Evolutionary conservation across 441 rosid species (phyloP).

Genomic region (Sinapis alba): DNA sequence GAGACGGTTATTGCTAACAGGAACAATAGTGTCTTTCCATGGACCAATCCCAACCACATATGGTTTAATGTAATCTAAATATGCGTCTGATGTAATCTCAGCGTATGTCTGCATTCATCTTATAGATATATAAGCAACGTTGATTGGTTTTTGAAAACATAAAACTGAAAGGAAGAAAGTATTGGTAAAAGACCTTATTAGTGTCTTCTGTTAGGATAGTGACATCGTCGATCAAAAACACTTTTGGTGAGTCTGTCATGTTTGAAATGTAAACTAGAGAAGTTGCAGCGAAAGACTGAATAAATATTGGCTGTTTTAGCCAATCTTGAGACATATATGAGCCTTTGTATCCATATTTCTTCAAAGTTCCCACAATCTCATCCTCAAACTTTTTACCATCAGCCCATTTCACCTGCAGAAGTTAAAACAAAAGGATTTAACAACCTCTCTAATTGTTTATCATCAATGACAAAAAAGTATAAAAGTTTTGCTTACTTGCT

Average conservation of each 20-base stretch:
- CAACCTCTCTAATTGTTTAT: not conserved
- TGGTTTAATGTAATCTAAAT: slow-evolving; percentile 69
- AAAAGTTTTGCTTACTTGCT: slow-evolving; percentile 54
- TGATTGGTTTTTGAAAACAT: not conserved
- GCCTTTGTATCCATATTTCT: slow-evolving; percentile 85
- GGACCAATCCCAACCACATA: slow-evolving; percentile 94
- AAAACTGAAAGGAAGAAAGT: not conserved
- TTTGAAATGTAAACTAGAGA: slow-evolving; percentile 73
- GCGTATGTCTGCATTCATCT: slow-evolving; percentile 67
- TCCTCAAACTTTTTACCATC: slow-evolving; percentile 78
- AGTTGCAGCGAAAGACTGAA: slow-evolving; percentile 97
- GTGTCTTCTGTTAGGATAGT: slow-evolving; percentile 80
- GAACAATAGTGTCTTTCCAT: slow-evolving; percentile 95
- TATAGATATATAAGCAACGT: not conserved
- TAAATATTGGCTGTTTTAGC: slow-evolving; percentile 81
- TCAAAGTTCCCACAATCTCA: slow-evolving; percentile 62
- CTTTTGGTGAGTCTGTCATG: slow-evolving; percentile 72
- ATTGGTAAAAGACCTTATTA: slow-evolving; percentile 59
- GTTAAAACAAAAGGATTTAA: not conserved
- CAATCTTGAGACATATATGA: slow-evolving; percentile 80
- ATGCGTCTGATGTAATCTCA: slow-evolving; percentile 84
- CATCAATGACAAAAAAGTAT: not conserved
- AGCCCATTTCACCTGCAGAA: slow-evolving; percentile 79
- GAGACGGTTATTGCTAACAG: slow-evolving; percentile 58
- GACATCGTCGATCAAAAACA: slow-evolving; percentile 82